Evolutionary conservation across 2,329 filamentous ascomycete species (phyloP), one percentile per base, ranked within the genome.

Genomic region (Passalora sequoiae): DNA sequence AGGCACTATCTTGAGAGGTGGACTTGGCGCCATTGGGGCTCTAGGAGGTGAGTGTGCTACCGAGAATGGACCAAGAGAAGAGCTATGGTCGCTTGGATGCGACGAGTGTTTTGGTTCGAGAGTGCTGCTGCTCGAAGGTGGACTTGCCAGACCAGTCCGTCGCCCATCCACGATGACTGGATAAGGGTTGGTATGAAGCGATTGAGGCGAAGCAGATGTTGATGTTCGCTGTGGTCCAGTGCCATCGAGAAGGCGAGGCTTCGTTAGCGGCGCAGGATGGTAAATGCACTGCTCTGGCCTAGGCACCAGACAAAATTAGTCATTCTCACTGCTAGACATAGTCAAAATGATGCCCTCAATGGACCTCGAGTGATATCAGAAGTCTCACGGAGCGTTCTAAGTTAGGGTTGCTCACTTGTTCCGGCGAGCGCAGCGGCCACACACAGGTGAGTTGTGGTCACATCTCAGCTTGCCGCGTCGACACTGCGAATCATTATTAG

Each of bases 381-480:
- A n/a, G n/a, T n/a, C n/a, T n/a, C n/a, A n/a, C n/a, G n/a, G n/a
- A n/a, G n/a, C n/a, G n/a, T n/a, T n/a, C n/a, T n/a, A n/a, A n/a
- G n/a, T n/a, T n/a, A n/a, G n/a, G n/a, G n/a, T n/a, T n/a, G n/a
- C n/a, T n/a, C n/a, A n/a, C n/a, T 27, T 61, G 30, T 55, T 54
- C 7, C 62, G 56, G 15, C 58, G 52, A 6, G 56, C 53, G 48
- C 62, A 65, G 36, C 61, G 46, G 3, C 59, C 60, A 48, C 62
- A 65, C 1, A 56, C 56, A 5, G 62, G 62, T 37, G 43, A 52
- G 29, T 33, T 50, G 35, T 65, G 62, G 40, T 63, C 62, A 32
- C 62, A 65, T 20, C 57, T 54, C n/a, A 65, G 50, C 42, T 65
- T 65, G 20, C 60, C 60, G 37, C 53, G 55, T 40, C 60, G 48